Base-by-base conservation (phyloP, 306 rosid species). In the Sicyos edulis region DNA sequence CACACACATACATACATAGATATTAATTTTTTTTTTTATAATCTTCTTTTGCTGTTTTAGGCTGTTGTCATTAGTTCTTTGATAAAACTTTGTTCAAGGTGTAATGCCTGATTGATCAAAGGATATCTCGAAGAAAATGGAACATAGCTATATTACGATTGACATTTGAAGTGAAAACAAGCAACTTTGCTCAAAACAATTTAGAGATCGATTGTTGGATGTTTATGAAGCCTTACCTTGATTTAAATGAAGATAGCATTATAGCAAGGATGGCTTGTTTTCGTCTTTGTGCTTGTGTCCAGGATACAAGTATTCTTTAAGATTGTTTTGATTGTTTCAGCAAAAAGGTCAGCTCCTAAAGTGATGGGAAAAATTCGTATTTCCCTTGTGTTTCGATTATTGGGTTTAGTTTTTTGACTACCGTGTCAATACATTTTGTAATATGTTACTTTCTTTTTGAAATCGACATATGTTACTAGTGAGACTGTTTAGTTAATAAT, bases 351-450 rank as follows among this genome's bases (percentile, higher is more conserved):
- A 40, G 45, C 45, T 40, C 45, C 45, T 40, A 3, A 6, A 0
- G 45, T 40, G 8, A 34, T 34, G 45, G 10, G 10, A 40, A 40
- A 40, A 40, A 40, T 0, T 40, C 45, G 7, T 6, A 40, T 40
- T 40, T 40, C 45, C 45, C 45, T 40, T 40, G 9, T 40, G 45
- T 40, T 40, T 8, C 45, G 5, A 40, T 40, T 40, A 40, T 40
- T 40, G 8, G 45, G 45, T 40, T 40, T 34, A 34, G 4, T 34
- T 34, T 34, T 34, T 34, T 34, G 6, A 34, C 4, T 34, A 4
- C 40, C 10, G 17, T 56, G 70, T 73, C 76, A 68, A 29, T 44
- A 57, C 13, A 19, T 42, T 59, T 57, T 51, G 5, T 76, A 32
- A 26, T 26, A 26, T 26, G 32, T 26, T 26, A 26, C 32, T 26